Evolutionary conservation across 306 rosid species (phyloP).

Genomic region (Medicago lupulina): DNA sequence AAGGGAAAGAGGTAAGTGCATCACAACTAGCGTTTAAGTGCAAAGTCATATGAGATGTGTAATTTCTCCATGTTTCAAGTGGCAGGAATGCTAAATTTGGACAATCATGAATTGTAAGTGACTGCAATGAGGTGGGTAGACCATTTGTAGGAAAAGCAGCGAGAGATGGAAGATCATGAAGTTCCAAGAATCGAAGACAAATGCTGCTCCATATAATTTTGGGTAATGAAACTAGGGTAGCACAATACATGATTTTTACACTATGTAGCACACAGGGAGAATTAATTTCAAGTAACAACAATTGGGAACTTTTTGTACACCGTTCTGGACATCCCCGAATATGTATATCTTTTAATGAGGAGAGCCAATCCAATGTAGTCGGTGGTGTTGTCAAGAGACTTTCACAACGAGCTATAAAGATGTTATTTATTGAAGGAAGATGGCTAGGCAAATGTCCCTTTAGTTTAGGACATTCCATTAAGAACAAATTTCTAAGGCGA

Average conservation of each 20-base stretch:
- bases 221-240: neutral
- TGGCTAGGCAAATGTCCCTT: constrained; percentile 7
- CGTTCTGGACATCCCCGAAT: no score
- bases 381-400: neutral
- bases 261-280: neutral
- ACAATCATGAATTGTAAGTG: fast-evolving
- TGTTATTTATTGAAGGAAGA: neutral
- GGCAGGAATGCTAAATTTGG: constrained; percentile 14
- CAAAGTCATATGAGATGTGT: neutral
- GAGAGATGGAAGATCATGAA: neutral
- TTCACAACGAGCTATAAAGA: neutral
- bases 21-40: fast-evolving
- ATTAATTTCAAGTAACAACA: neutral
- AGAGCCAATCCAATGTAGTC: neutral
- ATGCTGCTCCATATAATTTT: neutral
- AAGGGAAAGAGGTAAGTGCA: neutral
- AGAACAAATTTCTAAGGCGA: neutral
- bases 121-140: constrained; percentile 6
- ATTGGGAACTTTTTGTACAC: neutral
- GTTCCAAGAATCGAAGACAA: neutral
- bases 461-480: neutral
- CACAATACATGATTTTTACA: neutral
- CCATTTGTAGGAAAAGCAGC: neutral
- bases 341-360: neutral
- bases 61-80: constrained; percentile 2